Base-by-base conservation (phyloP, 1,284 basidiomycete genomes). In the Cutaneotrichosporon sp. region DNA sequence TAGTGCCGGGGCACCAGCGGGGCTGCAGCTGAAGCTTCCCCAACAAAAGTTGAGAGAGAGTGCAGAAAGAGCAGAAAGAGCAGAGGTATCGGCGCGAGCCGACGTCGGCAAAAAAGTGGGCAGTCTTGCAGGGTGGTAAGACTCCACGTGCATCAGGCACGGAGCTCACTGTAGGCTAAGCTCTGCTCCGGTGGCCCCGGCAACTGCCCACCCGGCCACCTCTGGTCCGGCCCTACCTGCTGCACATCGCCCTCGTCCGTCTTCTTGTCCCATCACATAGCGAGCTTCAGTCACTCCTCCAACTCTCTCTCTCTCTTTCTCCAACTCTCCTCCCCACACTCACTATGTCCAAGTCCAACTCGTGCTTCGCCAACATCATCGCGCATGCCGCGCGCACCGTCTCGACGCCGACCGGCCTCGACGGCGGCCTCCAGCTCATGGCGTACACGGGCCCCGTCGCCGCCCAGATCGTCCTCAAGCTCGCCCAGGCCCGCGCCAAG, bases 391-490 rank as follows among this genome's bases (percentile, higher is more conserved):
- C 72, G n/a, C 62, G 62, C 42, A 66, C 73, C 42, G 72, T 71
- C 14, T 66, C 68, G 27, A 74, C 72, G 14, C 66, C 71, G 16
- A 65, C 69, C 18, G 79, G 79, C 10, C 71, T 79, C 47, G 77
- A 79, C 60, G 73, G 72, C 27, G 67, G 72, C 8, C 67, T 80
- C 50, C 78, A 77, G 77, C 57, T 76, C 31, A 65, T 73, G 9
- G 75, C 76, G 54, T 80, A 79, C 61, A 69, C 75, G 1, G 69
- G 73, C 2, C 76, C 75, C 5, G 57, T 77, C 45, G 62, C 74
- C 56, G 70, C 76, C 45, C 66, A 73, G 14, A 55, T 73, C 20
- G 60, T 77, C n/a, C 66, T 79, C 33, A 63, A 66, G 46, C 67
- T 77, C 14, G 72, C 74, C 18, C 47, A 67, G n/a, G 58, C 71